Evolutionary conservation across 2,329 filamentous ascomycete species (phyloP), one percentile per base, ranked within the genome.

Genomic region (Podosphaera xanthii): DNA sequence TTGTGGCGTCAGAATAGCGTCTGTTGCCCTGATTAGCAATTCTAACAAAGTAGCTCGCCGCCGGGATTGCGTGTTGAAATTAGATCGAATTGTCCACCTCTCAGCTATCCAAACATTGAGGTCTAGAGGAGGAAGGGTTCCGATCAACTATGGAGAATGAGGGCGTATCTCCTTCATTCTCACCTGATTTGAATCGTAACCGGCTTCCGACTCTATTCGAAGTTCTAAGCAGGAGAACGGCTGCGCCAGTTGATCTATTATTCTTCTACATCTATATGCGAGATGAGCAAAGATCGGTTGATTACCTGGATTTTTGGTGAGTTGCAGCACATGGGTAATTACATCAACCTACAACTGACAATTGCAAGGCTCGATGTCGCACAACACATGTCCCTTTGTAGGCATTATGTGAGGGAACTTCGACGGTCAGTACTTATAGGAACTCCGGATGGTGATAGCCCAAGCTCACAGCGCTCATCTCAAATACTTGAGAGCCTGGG

Each of bases 231-330:
- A 83, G 94, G 65, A 83, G 89, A 63, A 98, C 92, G n/a, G 78
- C 94, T 30, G 87, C 94, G 56, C 92, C 92, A 0, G 91, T 98
- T 60, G 94, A 98, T 69, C 77, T 98, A 9, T 98, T 95, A 72
- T 96, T 90, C 1, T 98, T 98, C 75, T 98, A 98, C 73, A 98
- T 98, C 67, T 98, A 95, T 73, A 98, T 98, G 92, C 82, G 92
- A 67, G 94, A 98, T 71, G 90, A 96, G 72, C 92, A 98, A 72
- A 83, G 90, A 70, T 96, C 91, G 6, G 92, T 98, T 10, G 92
- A 98, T 69, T 98, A 98, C 68, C 76, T 98, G 49, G 92, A 98
- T 70, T 98, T 98, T 72, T 98, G 94, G 92, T 97, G 75, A 60
- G 81, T 70, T 58, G 49, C 70, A 55, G 53, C 54, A 38, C 53